These are phyloP conservation scores for Phoma sp. DNA, from an alignment of 2,329 filamentous ascomycete species.

Conservation along the genomic window DNA sequence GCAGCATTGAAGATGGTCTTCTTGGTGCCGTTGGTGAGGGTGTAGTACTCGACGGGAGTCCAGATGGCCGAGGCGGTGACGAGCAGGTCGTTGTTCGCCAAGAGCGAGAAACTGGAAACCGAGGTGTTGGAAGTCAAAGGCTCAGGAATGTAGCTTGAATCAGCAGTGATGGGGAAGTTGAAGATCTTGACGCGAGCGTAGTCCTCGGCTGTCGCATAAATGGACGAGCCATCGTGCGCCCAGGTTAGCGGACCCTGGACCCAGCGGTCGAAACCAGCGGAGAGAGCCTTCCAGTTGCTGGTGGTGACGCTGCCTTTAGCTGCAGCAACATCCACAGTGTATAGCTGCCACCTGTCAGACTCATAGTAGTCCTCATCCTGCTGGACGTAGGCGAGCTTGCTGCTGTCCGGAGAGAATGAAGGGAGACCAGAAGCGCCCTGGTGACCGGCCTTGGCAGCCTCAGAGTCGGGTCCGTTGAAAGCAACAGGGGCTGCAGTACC, in stretches of 20 bases:
- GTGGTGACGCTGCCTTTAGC: conserved; percentile 28
- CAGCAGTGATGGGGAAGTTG: conserved; percentile 67
- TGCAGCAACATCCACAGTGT: conserved; percentile 40
- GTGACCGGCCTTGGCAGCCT: conserved; percentile 51
- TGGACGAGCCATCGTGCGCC: conserved; percentile 41
- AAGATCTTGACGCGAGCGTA: conserved; percentile 58
- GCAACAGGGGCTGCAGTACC: conserved; percentile 58
- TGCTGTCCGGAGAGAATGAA: conserved; percentile 76
- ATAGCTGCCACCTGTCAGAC: conserved; percentile 72
- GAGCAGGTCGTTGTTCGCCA: conserved; percentile 64
- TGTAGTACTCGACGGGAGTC: conserved; percentile 45
- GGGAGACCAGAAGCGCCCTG: conserved; percentile 73
- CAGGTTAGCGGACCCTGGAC: conserved; percentile 38
- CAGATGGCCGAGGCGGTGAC: conserved; percentile 42
- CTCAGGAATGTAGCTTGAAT: conserved; percentile 53
- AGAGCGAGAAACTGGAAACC: conserved; percentile 58
- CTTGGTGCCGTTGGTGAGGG: conserved; percentile 42
- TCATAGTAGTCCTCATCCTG: conserved; percentile 73
- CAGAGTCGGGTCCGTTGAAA: conserved; percentile 43
- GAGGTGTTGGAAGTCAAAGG: conserved; percentile 54
- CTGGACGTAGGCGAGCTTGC: conserved; percentile 78
- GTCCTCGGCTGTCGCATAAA: conserved; percentile 46
- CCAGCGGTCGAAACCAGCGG: conserved; percentile 42
- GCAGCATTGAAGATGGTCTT: conserved; percentile 64
- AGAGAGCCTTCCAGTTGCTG: conserved; percentile 43